Conservation (phyloP, 768 basidiomycete species). For the Psilocybe azurescens region DNA sequence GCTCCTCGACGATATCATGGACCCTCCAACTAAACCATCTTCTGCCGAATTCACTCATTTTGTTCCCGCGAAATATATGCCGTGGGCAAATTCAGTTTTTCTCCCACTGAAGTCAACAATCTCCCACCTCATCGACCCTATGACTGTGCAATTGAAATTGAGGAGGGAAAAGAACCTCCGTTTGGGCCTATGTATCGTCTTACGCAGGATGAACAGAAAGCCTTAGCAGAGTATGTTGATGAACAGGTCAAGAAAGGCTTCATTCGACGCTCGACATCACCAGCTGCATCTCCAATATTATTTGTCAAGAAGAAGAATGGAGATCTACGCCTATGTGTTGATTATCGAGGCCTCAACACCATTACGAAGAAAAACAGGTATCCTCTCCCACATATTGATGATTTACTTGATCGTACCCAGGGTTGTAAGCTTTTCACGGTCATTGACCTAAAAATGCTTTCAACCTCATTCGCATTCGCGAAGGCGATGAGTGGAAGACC, state of each 20-base stretch:
- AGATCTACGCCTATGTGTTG: constrained; percentile 34
- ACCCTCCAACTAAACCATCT: constrained; percentile 7
- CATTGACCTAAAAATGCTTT: constrained; percentile 33
- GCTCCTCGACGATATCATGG: neutral
- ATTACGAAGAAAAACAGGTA: constrained; percentile 37
- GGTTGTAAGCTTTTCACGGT: constrained; percentile 32
- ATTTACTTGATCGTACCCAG: constrained; percentile 29
- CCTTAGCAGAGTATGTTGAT: constrained; percentile 23
- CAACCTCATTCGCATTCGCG: constrained; percentile 15
- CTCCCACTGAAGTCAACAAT: constrained; percentile 25
- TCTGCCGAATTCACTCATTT: constrained; percentile 1
- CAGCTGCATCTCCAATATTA: constrained; percentile 36
- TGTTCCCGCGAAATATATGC: constrained; percentile 31
- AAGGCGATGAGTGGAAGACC: constrained; percentile 49
- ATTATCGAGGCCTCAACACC: constrained; percentile 39
- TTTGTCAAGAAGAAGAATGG: constrained; percentile 40
- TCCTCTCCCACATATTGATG: constrained; percentile 34
- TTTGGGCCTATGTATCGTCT: constrained; percentile 40
- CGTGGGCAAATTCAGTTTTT: constrained; percentile 29
- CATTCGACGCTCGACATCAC: constrained; percentile 37
- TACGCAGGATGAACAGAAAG: constrained; percentile 34
- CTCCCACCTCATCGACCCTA: constrained; percentile 39
- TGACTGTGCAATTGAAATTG: constrained; percentile 38
- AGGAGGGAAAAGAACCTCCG: constrained; percentile 36
- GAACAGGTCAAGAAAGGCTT: constrained; percentile 33